These are phyloP conservation scores for Magnaporthiopsis incrustans DNA, from an alignment of 2,329 filamentous ascomycete genomes.

Conservation along the genomic window DNA sequence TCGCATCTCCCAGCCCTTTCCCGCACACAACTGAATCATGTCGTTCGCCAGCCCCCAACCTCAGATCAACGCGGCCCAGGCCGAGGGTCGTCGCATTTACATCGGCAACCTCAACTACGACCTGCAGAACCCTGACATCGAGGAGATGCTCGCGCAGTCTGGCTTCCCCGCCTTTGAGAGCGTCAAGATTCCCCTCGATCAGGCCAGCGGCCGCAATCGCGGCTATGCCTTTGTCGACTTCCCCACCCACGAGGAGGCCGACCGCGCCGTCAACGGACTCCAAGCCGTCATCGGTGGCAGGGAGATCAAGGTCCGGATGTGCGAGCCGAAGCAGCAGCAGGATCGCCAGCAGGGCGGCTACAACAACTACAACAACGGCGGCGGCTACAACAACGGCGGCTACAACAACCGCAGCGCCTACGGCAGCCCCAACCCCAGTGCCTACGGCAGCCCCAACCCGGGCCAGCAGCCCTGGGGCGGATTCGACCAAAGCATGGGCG, in stretches of 20 bases:
- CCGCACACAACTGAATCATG: slow-evolving; percentile 1
- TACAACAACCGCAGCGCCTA: slow-evolving; percentile 10
- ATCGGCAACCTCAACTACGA: slow-evolving; percentile 57
- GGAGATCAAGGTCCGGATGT: slow-evolving; percentile 55
- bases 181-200: slow-evolving; percentile 62
- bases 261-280: slow-evolving; percentile 48
- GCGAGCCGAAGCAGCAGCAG: slow-evolving; percentile 46
- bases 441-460: neutral
- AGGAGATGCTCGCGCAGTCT: slow-evolving; percentile 22
- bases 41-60: slow-evolving; percentile 4
- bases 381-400: slow-evolving; percentile 6
- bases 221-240: slow-evolving; percentile 72
- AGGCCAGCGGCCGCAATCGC: slow-evolving; percentile 60
- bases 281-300: slow-evolving; percentile 48
- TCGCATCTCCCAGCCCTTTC: neutral
- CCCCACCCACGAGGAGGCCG: slow-evolving; percentile 44
- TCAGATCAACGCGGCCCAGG: slow-evolving; percentile 3
- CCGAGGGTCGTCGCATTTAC: slow-evolving; percentile 34
- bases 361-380: slow-evolving; percentile 4
- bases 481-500: slow-evolving; percentile 15
- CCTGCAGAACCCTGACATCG: slow-evolving; percentile 30
- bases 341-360: slow-evolving; percentile 31
- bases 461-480: slow-evolving; percentile 35
- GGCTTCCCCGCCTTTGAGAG: slow-evolving; percentile 35
- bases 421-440: slow-evolving; percentile 10